A percentile compares a stretch with the other conserved stretches of the same genome.
These are phyloP conservation scores for Solanum pennellii DNA, from an alignment of 257 asterid genomes.

Conservation along the genomic window DNA sequence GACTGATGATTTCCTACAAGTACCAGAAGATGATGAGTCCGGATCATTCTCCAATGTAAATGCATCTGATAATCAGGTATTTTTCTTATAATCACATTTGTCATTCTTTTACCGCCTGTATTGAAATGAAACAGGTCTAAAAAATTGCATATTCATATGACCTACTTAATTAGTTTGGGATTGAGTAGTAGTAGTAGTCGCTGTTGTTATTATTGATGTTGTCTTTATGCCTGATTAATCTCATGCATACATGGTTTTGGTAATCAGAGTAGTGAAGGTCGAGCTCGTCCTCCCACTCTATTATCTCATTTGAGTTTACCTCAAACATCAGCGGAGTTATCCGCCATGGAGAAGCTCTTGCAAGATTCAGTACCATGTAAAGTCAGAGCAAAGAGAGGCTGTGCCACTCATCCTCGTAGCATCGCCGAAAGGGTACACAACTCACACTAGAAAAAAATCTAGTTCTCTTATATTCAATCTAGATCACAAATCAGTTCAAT, in stretches of 20 bases:
- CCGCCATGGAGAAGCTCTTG: slow-evolving; percentile 10
- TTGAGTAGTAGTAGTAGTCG: neutral
- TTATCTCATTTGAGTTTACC: slow-evolving; percentile 71
- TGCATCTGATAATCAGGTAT: slow-evolving; percentile 21
- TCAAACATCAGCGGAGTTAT: slow-evolving; percentile 31
- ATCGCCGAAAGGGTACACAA: slow-evolving; percentile 81
- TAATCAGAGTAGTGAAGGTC: slow-evolving; percentile 36
- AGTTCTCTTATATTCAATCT: neutral
- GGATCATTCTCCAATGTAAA: slow-evolving; percentile 10
- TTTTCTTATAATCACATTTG: neutral
- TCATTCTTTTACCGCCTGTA: neutral
- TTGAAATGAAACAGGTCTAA: neutral
- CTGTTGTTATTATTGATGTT: neutral
- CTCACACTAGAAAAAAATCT: neutral
- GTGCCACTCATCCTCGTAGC: slow-evolving; percentile 91
- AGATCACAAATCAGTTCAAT: neutral
- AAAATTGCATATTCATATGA: neutral
- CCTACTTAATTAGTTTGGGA: neutral
- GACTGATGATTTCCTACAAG: slow-evolving; percentile 36
- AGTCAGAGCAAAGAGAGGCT: slow-evolving; percentile 75
- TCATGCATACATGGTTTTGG: neutral
- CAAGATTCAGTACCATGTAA: slow-evolving; percentile 76
- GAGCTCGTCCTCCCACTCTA: slow-evolving; percentile 17
- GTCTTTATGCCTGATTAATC: neutral
- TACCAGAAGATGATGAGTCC: slow-evolving; percentile 11